Conservation (phyloP, 305 asterid genomes). For the Stenogyne calaminthoides region DNA sequence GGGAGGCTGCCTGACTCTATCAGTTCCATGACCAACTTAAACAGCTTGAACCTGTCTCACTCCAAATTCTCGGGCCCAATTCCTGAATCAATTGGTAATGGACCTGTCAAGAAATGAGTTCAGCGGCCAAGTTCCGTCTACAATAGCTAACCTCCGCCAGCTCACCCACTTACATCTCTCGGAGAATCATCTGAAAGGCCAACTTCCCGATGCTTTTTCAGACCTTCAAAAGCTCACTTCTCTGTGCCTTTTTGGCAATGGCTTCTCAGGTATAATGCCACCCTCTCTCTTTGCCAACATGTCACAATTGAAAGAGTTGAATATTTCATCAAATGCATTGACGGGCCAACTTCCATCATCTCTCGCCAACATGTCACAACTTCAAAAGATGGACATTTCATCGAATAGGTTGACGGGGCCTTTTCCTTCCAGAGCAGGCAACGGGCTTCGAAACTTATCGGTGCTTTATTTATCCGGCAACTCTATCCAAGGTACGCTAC, state of each 20-base stretch:
- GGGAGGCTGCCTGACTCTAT: slow-evolving; percentile 3
- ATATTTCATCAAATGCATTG: no score
- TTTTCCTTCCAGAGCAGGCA: no score
- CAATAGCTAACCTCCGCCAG: background rate
- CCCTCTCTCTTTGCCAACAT: no score
- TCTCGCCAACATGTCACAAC: no score
- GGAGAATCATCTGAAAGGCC: background rate
- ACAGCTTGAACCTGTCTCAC: background rate
- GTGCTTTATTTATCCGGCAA: background rate
- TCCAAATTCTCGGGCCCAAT: background rate
- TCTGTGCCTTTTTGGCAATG: no score
- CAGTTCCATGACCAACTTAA: slow-evolving; percentile 7
- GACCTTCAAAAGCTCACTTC: background rate
- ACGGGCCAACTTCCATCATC: no score
- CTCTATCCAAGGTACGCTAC: background rate
- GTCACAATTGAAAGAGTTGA: no score
- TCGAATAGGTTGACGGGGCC: no score
- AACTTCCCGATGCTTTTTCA: background rate
- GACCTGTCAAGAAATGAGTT: background rate
- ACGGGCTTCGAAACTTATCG: background rate
- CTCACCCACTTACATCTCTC: background rate
- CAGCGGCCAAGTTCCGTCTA: background rate
- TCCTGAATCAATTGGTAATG: slow-evolving; percentile 8
- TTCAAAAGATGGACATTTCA: no score
- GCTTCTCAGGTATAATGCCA: no score